Conservation (phyloP, 768 basidiomycete genomes). For the Lactifluus rugatus region DNA sequence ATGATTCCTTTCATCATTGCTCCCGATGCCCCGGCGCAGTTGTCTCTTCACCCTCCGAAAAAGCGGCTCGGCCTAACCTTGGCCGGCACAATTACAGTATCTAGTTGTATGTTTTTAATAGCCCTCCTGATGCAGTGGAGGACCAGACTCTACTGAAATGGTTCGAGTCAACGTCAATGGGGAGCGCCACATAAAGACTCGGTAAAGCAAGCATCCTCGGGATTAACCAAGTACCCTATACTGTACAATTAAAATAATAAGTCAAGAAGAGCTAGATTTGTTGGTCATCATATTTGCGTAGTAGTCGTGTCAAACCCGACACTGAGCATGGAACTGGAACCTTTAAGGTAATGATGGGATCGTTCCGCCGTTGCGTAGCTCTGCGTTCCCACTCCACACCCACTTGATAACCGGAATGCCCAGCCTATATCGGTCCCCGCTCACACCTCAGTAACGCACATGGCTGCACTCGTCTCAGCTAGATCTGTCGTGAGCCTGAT, state of each 20-base stretch:
- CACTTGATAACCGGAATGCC: neutral
- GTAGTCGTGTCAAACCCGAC: neutral
- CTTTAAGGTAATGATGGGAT: neutral
- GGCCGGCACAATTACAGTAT: no score
- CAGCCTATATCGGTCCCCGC: neutral
- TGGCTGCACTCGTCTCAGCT: neutral
- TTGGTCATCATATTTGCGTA: neutral
- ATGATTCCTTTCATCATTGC: neutral
- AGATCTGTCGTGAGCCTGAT: conserved; percentile 11
- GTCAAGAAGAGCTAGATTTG: neutral
- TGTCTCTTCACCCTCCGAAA: neutral
- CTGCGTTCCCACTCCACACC: neutral
- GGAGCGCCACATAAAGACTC: neutral
- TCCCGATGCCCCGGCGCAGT: neutral
- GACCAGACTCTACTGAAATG: neutral
- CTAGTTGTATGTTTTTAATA: no score
- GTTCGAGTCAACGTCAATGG: no score
- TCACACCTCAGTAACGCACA: neutral
- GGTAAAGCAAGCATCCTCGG: neutral
- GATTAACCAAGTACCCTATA: no score
- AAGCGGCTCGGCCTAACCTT: neutral
- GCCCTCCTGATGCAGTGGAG: neutral
- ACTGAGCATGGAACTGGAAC: neutral
- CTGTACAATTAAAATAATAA: no score
- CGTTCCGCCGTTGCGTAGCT: neutral